Evolutionary conservation across 257 asterid species (phyloP).

Genomic region (Parsonsia alboflavescens): DNA sequence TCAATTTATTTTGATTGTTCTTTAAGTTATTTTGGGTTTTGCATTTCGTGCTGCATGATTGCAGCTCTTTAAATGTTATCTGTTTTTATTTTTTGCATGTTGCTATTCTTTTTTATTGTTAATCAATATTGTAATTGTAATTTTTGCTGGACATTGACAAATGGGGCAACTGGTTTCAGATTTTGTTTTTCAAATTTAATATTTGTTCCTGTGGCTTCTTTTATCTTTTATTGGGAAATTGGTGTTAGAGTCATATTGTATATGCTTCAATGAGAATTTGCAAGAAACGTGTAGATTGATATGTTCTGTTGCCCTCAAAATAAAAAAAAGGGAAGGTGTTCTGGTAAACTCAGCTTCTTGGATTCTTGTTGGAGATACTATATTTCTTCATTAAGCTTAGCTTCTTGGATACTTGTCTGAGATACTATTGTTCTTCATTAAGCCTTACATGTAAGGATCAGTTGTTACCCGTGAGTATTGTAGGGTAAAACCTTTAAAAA

Average conservation of each 20-base stretch:
- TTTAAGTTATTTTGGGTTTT: neutral
- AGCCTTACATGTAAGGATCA: neutral
- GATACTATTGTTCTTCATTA: neutral
- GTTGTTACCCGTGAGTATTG: neutral
- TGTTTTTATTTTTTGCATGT: neutral
- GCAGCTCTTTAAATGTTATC: neutral
- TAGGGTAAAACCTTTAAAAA: neutral
- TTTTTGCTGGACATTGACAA: neutral
- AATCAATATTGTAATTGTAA: neutral
- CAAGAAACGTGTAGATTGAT: neutral
- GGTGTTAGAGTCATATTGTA: neutral
- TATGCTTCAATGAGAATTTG: neutral
- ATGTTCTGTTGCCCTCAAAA: too few species aligned
- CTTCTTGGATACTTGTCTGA: neutral
- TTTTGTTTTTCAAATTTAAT: neutral
- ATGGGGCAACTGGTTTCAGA: neutral
- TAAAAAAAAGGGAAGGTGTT: neutral
- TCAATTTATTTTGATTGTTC: neutral
- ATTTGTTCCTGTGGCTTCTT: neutral
- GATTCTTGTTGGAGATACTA: neutral
- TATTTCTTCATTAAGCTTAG: neutral
- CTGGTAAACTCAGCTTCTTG: neutral
- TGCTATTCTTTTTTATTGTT: neutral
- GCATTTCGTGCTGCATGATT: neutral
- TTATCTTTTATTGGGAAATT: neutral